These are phyloP conservation scores for Sporothrix phasma DNA, from an alignment of 2,329 filamentous ascomycete species.

Conservation along the genomic window DNA sequence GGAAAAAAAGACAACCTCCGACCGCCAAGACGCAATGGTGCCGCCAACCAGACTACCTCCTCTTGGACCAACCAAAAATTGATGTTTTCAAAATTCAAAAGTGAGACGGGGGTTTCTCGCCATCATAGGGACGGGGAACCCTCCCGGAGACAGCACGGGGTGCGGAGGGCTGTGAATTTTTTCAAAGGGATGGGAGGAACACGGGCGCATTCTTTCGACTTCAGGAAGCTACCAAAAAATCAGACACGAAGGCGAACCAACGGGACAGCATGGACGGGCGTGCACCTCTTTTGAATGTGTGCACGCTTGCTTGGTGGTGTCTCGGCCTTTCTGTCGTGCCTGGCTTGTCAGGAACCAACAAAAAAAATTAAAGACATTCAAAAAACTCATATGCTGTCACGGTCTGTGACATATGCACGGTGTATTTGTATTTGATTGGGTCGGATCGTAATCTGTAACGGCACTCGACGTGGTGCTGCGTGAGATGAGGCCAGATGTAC, in stretches of 20 bases:
- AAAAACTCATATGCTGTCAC: too few species aligned
- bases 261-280: not conserved
- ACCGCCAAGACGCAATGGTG: not conserved
- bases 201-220: slow-evolving; percentile 2
- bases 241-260: not conserved
- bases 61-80: not conserved
- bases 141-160: not conserved
- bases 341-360: slow-evolving; percentile 3
- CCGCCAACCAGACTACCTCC: not conserved
- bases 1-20: not conserved
- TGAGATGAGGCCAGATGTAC: too few species aligned
- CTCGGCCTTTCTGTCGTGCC: slow-evolving; percentile 1
- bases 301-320: not conserved
- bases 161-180: slow-evolving; percentile 1
- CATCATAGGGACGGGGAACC: not conserved
- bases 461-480: too few species aligned
- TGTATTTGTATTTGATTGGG: not conserved
- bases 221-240: not conserved
- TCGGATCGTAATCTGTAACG: too few species aligned
- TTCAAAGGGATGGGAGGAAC: slow-evolving; percentile 2
- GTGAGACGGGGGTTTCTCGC: not conserved
- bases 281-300: not conserved
- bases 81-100: not conserved
- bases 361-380: slow-evolving; percentile 9
- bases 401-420: too few species aligned